Base-by-base conservation (phyloP, 306 rosid genomes). In the Cucurbita ficifolia region DNA sequence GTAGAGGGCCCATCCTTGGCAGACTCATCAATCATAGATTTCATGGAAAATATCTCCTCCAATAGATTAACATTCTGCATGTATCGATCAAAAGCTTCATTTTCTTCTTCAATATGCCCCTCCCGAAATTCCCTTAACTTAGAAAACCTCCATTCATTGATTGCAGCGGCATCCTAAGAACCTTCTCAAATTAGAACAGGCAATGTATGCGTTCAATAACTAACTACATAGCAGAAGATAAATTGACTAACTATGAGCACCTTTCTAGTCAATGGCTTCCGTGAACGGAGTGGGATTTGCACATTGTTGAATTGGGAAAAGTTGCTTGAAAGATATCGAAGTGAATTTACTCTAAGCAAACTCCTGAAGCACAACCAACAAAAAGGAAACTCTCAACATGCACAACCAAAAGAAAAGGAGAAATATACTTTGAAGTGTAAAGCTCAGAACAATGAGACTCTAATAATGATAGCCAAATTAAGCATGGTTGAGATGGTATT, bases 121-220 rank as follows among this genome's bases (percentile, higher is more conserved):
- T 89, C 96, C 78, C 78, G 90, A 83, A 81, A 86, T 76, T 91
- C 96, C 86, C 81, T 89, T 65, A 95, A 76, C 89, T 89, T 95
- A 80, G 92, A 77, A 84, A 91, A 92, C 77, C 99, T 95, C 99
- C 99, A 91, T 73, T 91, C 96, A 53, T 95, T 95, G 62, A 88
- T 86, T 48, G 88, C 85, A 14, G 84, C 96, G 45, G 96, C 97
- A 80, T 91, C 96, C 99, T 95, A 88, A 54, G 82, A 89, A 75
- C 43, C 69, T 52, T 62, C 52, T 53, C 67, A 73, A 51, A 76
- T 82, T 69, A 81, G 87, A 70, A 79, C 81, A 29, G 46, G 53
- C 48, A 70, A 67, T 52, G 75, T 71, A 35, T 3, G 40, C 16
- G 73, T 9, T 49, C 60, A 69, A 54, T 55, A 80, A 57, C 74